phyloP scores from a whole-genome alignment of 2,329 filamentous ascomycete species.

The Ophiostoma sp. region DNA sequence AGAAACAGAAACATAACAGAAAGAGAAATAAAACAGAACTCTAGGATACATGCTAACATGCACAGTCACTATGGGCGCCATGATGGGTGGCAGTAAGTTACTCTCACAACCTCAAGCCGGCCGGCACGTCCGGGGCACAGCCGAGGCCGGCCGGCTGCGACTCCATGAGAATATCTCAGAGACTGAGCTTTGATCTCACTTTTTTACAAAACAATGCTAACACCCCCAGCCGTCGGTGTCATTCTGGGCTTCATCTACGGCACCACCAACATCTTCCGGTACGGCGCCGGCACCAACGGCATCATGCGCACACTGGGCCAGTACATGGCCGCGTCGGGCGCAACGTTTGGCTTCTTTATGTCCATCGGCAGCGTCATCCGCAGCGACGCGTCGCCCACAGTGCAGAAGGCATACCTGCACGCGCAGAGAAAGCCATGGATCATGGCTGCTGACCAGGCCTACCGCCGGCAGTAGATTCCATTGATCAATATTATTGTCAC shows the following conservation, averaged over 20 bases:
- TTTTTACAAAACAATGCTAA: conserved; percentile 25
- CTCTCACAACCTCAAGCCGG: not conserved
- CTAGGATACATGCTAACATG: conserved; percentile 30
- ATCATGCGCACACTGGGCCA: conserved; percentile 92
- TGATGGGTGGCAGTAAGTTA: conserved; percentile 94
- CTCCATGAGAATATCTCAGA: not conserved
- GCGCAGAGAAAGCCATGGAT: conserved; percentile 71
- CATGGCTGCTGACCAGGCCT: conserved; percentile 41
- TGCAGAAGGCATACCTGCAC: conserved; percentile 68
- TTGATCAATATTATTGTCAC: too few relatives aligned
- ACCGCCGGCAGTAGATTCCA: conserved; percentile 31
- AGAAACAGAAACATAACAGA: not conserved
- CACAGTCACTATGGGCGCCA: conserved; percentile 91
- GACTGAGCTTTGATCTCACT: not conserved
- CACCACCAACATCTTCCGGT: conserved; percentile 90
- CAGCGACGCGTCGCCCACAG: conserved; percentile 69
- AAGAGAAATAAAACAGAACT: not conserved
- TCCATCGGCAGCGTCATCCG: conserved; percentile 95
- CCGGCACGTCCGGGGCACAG: not conserved
- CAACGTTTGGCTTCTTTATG: conserved; percentile 99
- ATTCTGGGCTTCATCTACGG: conserved; percentile 99
- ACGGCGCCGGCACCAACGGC: conserved; percentile 86
- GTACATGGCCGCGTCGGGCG: conserved; percentile 92
- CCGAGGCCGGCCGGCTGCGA: not conserved
- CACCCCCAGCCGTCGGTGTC: conserved; percentile 72